A percentile compares a stretch with the other conserved stretches of the same genome.
Evolutionary conservation across 495 filamentous ascomycete species (phyloP).

Genomic region (Hyaloscypha hepaticicola): DNA sequence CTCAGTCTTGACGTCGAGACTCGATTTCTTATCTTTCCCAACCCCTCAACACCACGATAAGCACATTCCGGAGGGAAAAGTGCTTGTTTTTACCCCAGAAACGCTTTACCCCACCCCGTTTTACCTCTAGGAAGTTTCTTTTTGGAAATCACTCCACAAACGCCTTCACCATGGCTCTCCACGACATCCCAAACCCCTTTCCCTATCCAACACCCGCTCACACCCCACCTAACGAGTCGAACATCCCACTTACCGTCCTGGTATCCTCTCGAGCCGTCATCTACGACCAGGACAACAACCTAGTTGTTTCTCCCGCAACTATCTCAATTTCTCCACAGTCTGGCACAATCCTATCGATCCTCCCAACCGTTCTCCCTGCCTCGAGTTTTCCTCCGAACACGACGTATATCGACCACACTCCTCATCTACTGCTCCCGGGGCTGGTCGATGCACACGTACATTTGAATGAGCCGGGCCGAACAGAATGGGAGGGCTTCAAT

Average conservation of each 20-base stretch:
- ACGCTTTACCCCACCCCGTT: background rate
- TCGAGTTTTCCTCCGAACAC: constrained; percentile 69
- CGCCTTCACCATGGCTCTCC: constrained; percentile 32
- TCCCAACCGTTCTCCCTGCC: constrained; percentile 67
- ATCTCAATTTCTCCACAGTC: constrained; percentile 74
- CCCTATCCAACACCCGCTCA: constrained; percentile 31
- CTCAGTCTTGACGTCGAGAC: constrained; percentile 15
- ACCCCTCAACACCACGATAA: constrained; percentile 26
- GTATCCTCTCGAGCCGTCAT: constrained; percentile 81
- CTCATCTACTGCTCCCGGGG: constrained; percentile 84
- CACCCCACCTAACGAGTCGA: constrained; percentile 31
- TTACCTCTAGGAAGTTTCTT: constrained; percentile 9
- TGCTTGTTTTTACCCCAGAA: constrained; percentile 1
- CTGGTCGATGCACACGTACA: constrained; percentile 97
- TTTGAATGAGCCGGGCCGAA: constrained; percentile 94
- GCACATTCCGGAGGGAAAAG: constrained; percentile 21
- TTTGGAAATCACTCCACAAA: constrained; percentile 4
- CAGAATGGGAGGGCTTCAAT: constrained; percentile 98
- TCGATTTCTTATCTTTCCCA: constrained; percentile 10
- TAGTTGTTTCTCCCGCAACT: constrained; percentile 60
- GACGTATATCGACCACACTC: constrained; percentile 79
- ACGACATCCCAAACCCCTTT: constrained; percentile 24
- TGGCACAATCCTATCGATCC: constrained; percentile 82
- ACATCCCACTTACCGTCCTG: constrained; percentile 62
- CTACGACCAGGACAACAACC: constrained; percentile 59